Evolutionary conservation across 495 filamentous ascomycete genomes (phyloP).

Genomic region (Hypoxylon crocopeplum): DNA sequence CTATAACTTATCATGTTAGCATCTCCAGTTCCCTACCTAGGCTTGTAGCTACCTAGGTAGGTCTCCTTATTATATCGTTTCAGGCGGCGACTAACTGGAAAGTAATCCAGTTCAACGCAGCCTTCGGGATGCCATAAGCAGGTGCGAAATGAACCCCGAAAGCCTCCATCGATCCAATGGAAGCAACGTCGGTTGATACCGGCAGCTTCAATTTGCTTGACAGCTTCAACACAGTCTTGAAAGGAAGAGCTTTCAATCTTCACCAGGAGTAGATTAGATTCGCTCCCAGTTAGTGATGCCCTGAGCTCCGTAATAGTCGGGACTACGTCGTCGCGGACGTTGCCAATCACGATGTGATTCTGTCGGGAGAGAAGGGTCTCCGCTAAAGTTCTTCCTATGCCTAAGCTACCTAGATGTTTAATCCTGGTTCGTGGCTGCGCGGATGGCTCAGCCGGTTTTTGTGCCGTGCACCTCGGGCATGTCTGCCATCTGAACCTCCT

Average conservation of each 20-base stretch:
- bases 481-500: too few relatives aligned
- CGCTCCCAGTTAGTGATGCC: conserved; percentile 40
- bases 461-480: too few relatives aligned
- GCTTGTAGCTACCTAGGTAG: too few relatives aligned
- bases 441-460: too few relatives aligned
- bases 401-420: too few relatives aligned
- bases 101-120: conserved; percentile 9
- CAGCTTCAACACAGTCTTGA: conserved; percentile 40
- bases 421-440: too few relatives aligned
- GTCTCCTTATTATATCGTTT: too few relatives aligned
- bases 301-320: conserved; percentile 24
- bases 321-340: conserved; percentile 21
- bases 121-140: background rate
- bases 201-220: conserved; percentile 32
- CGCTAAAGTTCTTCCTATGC: background rate
- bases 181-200: conserved; percentile 45
- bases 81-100: too few relatives aligned
- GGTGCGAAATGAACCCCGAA: background rate
- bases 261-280: conserved; percentile 47
- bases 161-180: conserved; percentile 25
- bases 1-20: background rate
- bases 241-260: conserved; percentile 48
- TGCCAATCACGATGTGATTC: conserved; percentile 35
- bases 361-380: conserved; percentile 28
- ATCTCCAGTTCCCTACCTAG: too few relatives aligned